These are phyloP conservation scores for Massarina eburnea DNA, from an alignment of 2,329 filamentous ascomycete species.

Conservation along the genomic window DNA sequence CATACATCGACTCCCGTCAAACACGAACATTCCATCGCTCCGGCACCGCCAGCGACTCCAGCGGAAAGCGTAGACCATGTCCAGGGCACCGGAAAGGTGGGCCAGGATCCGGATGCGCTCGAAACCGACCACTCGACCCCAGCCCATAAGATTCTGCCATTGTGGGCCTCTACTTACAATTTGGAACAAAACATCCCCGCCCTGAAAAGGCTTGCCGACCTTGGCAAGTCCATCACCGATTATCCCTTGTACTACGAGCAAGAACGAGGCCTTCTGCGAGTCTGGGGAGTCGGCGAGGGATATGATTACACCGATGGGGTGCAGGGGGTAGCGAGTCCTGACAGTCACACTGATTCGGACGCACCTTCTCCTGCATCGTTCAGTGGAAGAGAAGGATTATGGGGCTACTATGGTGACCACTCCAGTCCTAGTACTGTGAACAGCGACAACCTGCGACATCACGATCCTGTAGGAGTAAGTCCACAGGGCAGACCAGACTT, in stretches of 20 bases:
- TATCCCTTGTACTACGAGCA: conserved; percentile 80
- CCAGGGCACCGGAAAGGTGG: conserved; percentile 10
- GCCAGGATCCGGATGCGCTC: conserved; percentile 51
- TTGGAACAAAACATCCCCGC: conserved; percentile 55
- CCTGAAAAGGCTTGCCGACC: conserved; percentile 66
- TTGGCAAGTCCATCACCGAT: conserved; percentile 59
- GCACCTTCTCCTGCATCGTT: conserved; percentile 45
- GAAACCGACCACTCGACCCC: conserved; percentile 86
- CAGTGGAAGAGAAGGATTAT: conserved; percentile 45
- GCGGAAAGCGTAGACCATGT: conserved; percentile 35
- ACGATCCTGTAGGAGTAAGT: conserved; percentile 52
- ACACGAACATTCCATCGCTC: conserved; percentile 25
- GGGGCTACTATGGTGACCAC: conserved; percentile 52
- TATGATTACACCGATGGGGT: conserved; percentile 58
- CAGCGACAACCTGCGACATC: conserved; percentile 26
- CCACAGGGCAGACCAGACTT: conserved; percentile 57
- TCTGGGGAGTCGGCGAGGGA: conserved; percentile 80
- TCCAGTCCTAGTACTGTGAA: conserved; percentile 31
- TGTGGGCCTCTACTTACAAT: conserved; percentile 59
- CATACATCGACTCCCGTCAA: conserved; percentile 35
- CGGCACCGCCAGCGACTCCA: conserved; percentile 36
- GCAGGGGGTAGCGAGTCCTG: conserved; percentile 37
- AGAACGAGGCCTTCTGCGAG: conserved; percentile 69
- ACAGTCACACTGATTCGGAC: conserved; percentile 44
- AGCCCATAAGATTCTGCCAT: conserved; percentile 75